Percentiles rank a stretch among this genome's conserved stretches.
phyloP scores from a whole-genome alignment of 148 eudicot genomes.

The Simmondsia chinensis region DNA sequence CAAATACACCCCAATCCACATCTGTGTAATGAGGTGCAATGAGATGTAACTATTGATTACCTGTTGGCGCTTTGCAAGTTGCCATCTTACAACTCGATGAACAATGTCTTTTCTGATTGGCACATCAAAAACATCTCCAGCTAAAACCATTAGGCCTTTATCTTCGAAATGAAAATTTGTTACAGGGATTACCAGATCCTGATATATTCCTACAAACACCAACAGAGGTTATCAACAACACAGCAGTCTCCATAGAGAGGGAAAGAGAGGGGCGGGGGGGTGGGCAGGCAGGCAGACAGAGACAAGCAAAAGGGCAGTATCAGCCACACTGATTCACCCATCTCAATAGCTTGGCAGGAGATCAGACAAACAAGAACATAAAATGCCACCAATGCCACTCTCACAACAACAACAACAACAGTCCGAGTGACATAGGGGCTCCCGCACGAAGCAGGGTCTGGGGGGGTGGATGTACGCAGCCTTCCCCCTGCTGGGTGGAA shows the following conservation, averaged over 20 bases:
- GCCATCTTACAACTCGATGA: constrained; percentile 97
- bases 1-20: too few species aligned
- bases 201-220: constrained; percentile 41
- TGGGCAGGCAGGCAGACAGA: too few species aligned
- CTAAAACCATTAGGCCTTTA: constrained; percentile 73
- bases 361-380: too few species aligned
- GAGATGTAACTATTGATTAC: constrained; percentile 19
- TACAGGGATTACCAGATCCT: constrained; percentile 81
- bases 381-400: too few species aligned
- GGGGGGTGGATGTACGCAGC: too few species aligned
- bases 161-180: constrained; percentile 80
- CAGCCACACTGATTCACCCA: background rate
- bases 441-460: too few species aligned
- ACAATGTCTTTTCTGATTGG: constrained; percentile 94
- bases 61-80: constrained; percentile 98
- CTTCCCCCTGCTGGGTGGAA: too few species aligned
- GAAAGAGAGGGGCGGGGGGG: too few species aligned
- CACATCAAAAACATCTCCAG: constrained; percentile 96
- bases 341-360: background rate
- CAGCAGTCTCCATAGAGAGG: background rate
- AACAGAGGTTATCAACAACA: constrained; percentile 10
- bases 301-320: background rate
- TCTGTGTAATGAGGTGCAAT: background rate
- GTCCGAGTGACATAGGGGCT: too few species aligned
- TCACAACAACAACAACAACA: too few species aligned